Base-by-base conservation (phyloP, 495 filamentous ascomycete genomes). In the Tuber calosporum region DNA sequence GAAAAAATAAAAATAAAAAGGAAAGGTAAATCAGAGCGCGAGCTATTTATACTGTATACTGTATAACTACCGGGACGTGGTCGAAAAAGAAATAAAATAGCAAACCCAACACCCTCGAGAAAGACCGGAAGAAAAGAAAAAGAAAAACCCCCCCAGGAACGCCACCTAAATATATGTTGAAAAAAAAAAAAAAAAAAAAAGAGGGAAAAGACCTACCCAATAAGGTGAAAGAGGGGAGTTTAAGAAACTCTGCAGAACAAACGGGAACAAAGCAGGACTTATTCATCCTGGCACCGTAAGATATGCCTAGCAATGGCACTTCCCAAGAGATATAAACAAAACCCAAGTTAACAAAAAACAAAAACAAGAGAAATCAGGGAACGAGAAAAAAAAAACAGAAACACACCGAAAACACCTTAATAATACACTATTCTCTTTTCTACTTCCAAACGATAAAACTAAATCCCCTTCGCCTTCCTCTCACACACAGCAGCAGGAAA, bases 401-500 rank as follows among this genome's bases (percentile, higher is more conserved):
- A 30, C 53, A 34, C 53, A 34, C 53, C 53, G 8, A 7, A 62
- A 34, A 62, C 53, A 62, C 30, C 26, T 34, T 62, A 34, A 62
- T 34, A 62, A 62, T 62, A 62, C 26, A 62, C 34, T 58, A 9
- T n/a, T n/a, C 6, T 15, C 45, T 34, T 34, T 36, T 20, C 37
- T 48, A 66, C 62, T 6, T 30, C 20, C 6, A 8, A 8, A 40
- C 1, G n/a, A 22, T 42, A 37, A 22, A 9, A 6, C 7, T 69
- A 48, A 37, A 69, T 22, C 8, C 4, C 66, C 41, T 48, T 69
- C 30, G 66, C 66, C 36, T 69, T 69, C 66, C 62, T 69, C 22
- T 73, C 72, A 62, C 72, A 73, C 37, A 40, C 41, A 8, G 67
- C 26, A 19, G 72, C 67, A 9, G 72, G 7, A 38, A 73, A 69